Conservation (phyloP, 2,329 filamentous ascomycete genomes). For the Fusarium sp. region DNA sequence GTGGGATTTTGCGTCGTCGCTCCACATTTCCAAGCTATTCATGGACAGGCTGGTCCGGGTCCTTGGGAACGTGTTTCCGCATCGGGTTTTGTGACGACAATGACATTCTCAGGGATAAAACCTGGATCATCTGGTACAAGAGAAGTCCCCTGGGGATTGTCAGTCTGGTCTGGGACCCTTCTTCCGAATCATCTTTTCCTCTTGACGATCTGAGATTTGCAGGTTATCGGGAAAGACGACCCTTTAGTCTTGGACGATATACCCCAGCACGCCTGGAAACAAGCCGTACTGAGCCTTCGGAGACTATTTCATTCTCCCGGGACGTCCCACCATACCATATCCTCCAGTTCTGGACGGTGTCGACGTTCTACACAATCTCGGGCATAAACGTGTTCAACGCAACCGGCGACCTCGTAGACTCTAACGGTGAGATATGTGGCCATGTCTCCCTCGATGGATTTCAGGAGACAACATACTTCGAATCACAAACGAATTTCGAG, state of each 20-base stretch:
- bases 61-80: too few relatives aligned
- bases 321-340: neutral
- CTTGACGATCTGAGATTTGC: neutral
- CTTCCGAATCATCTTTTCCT: neutral
- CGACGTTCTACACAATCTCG: neutral
- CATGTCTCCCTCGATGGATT: constrained; percentile 3
- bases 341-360: constrained; percentile 30
- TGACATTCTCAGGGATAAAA: neutral
- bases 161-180: constrained; percentile 11
- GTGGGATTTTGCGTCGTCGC: neutral
- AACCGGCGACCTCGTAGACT: neutral
- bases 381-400: constrained; percentile 4
- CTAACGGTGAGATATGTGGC: neutral
- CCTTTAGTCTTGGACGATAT: neutral
- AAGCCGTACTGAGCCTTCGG: neutral
- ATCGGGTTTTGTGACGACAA: neutral
- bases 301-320: neutral
- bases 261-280: neutral
- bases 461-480: constrained; percentile 11
- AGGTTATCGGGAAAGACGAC: neutral
- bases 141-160: constrained; percentile 1
- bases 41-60: constrained; percentile 22
- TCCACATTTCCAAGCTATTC: constrained; percentile 22
- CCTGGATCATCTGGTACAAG: constrained; percentile 30
- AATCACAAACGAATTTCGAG: neutral